Evolutionary conservation across 495 filamentous ascomycete species (phyloP).

Genomic region (Trichodelitschia bisporula): DNA sequence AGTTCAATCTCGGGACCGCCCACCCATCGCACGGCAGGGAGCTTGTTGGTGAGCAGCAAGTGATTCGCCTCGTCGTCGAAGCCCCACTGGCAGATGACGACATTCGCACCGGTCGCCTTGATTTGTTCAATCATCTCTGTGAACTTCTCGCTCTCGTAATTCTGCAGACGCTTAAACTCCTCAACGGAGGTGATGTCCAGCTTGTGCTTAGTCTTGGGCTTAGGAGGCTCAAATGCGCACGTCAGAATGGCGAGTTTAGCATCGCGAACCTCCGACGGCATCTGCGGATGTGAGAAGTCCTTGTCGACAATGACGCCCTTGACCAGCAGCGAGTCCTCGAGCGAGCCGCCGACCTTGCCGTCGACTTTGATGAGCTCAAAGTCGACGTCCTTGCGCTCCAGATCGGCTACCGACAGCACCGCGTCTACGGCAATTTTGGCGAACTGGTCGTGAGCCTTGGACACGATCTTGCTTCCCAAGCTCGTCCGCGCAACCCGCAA

Average conservation of each 20-base stretch:
- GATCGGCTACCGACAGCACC: slow-evolving; percentile 84
- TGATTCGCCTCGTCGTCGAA: slow-evolving; percentile 99
- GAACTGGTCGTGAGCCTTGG: slow-evolving; percentile 96
- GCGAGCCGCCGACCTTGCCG: slow-evolving; percentile 81
- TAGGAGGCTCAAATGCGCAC: slow-evolving; percentile 97
- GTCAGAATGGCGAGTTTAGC: slow-evolving; percentile 95
- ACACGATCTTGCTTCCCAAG: slow-evolving; percentile 96
- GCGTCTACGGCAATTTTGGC: slow-evolving; percentile 92
- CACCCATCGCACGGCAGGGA: slow-evolving; percentile 94
- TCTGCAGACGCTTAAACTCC: slow-evolving; percentile 91
- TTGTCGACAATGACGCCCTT: slow-evolving; percentile 98
- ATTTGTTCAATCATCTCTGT: slow-evolving; percentile 96
- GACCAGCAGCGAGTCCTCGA: slow-evolving; percentile 88
- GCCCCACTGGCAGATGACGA: slow-evolving; percentile 98
- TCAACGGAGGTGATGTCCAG: slow-evolving; percentile 93
- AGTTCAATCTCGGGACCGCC: slow-evolving; percentile 95
- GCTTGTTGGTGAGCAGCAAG: slow-evolving; percentile 77
- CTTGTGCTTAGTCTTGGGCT: slow-evolving; percentile 99
- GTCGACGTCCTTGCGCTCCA: slow-evolving; percentile 91
- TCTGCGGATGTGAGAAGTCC: slow-evolving; percentile 98
- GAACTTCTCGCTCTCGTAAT: slow-evolving; percentile 87
- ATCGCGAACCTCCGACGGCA: slow-evolving; percentile 81
- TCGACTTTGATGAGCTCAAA: slow-evolving; percentile 99
- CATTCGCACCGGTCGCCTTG: slow-evolving; percentile 89
- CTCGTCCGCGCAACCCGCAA: slow-evolving; percentile 88